phyloP scores from a whole-genome alignment of 1,284 basidiomycete species.

The Fomitopsis palustris region DNA sequence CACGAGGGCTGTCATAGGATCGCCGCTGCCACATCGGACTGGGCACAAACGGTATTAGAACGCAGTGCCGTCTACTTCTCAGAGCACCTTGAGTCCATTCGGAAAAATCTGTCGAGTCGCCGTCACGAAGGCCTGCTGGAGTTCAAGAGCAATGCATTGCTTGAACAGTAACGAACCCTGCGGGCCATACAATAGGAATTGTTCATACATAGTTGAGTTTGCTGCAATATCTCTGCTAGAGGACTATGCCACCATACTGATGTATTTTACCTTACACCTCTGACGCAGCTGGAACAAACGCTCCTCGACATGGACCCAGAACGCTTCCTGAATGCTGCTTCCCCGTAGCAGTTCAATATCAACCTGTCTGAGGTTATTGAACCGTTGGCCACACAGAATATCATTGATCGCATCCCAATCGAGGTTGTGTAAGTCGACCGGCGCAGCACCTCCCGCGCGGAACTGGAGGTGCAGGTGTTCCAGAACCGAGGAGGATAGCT shows the following conservation, averaged over 20 bases:
- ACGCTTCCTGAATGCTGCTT: not conserved
- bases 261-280: too few relatives aligned
- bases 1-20: not conserved
- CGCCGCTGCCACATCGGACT: not conserved
- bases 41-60: too few relatives aligned
- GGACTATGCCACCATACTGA: too few relatives aligned
- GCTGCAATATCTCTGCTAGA: too few relatives aligned
- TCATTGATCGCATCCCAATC: constrained; percentile 13
- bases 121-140: too few relatives aligned
- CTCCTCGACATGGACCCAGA: constrained; percentile 6
- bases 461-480: constrained; percentile 16
- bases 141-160: too few relatives aligned
- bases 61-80: not conserved
- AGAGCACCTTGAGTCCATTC: too few relatives aligned
- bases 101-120: too few relatives aligned
- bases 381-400: constrained; percentile 8
- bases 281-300: constrained; percentile 7
- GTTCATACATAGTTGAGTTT: not conserved
- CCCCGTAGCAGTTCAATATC: constrained; percentile 11
- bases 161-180: too few relatives aligned
- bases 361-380: constrained; percentile 11
- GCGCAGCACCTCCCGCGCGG: constrained; percentile 5
- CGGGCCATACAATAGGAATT: too few relatives aligned
- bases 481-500: constrained; percentile 10
- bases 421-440: constrained; percentile 6